phyloP scores from a whole-genome alignment of 352 stramenopile genomes.

The Ophiocytium majus region DNA sequence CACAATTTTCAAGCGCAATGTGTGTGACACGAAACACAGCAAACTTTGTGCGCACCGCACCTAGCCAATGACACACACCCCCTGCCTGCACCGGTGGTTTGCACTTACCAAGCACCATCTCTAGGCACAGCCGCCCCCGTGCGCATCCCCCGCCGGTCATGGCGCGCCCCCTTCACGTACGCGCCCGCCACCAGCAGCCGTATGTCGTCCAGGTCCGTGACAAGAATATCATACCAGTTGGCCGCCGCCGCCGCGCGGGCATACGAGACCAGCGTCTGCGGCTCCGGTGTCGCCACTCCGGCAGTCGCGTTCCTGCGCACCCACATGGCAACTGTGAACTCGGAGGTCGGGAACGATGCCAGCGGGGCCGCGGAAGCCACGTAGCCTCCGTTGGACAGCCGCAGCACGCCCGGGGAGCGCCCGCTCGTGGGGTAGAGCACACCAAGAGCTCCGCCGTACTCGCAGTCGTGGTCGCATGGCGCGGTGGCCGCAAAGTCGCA shows the following conservation, averaged over 20 bases:
- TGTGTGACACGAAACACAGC: no score
- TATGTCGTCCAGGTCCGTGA: background rate
- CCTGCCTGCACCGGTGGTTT: no score
- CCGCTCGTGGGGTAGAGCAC: conserved; percentile 27
- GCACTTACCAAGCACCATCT: conserved; percentile 37
- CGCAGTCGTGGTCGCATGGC: conserved; percentile 48
- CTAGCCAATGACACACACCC: no score
- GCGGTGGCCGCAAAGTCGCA: conserved; percentile 49
- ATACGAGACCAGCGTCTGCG: conserved; percentile 42
- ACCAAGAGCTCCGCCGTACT: conserved; percentile 31
- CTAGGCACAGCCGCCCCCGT: conserved; percentile 33
- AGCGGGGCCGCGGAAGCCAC: conserved; percentile 27
- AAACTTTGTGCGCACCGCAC: no score
- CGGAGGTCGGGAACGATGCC: conserved; percentile 25
- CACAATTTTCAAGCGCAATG: no score
- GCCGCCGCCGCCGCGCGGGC: background rate
- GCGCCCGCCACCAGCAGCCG: background rate
- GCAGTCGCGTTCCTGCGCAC: conserved; percentile 2
- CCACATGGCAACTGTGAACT: conserved; percentile 29
- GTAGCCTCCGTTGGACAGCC: conserved; percentile 27
- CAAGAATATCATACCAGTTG: conserved; percentile 26
- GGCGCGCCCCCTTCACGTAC: background rate
- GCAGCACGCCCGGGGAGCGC: conserved; percentile 37
- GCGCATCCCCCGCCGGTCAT: conserved; percentile 27
- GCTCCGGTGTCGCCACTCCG: background rate